These are phyloP conservation scores for Populus alba DNA, from an alignment of 345 rosid genomes.

Conservation along the genomic window DNA sequence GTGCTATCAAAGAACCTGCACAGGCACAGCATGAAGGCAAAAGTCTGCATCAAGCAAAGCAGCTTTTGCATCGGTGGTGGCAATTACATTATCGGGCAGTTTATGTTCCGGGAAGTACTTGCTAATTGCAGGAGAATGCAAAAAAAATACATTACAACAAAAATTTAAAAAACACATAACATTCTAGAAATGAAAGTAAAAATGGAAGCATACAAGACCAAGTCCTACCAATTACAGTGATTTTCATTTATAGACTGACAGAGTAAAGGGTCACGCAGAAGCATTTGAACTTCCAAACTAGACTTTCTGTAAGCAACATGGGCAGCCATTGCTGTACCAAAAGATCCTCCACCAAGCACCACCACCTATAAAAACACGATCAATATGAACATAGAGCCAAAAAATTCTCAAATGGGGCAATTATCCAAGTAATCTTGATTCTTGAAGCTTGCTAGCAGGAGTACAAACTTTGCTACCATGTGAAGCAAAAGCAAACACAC, in stretches of 20 bases:
- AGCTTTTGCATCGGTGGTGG: conserved; percentile 67
- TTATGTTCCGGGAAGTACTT: conserved; percentile 78
- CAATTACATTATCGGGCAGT: conserved; percentile 75
- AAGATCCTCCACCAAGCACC: conserved; percentile 96
- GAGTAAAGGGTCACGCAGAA: conserved; percentile 68
- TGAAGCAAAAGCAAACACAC: too few relatives aligned
- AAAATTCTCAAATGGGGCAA: neutral
- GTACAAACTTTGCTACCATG: too few relatives aligned
- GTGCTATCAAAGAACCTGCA: conserved; percentile 53
- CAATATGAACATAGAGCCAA: too few relatives aligned
- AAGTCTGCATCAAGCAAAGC: conserved; percentile 80
- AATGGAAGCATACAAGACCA: neutral
- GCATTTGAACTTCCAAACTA: conserved; percentile 70
- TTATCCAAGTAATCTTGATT: too few relatives aligned
- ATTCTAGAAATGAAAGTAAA: neutral
- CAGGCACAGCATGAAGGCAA: conserved; percentile 91
- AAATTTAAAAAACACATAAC: neutral
- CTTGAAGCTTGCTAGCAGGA: too few relatives aligned
- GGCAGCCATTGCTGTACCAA: conserved; percentile 95
- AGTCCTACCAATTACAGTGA: conserved; percentile 54
- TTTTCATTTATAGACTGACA: conserved; percentile 63
- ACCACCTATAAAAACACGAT: conserved; percentile 55
- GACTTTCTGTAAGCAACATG: conserved; percentile 74
- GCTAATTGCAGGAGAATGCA: conserved; percentile 31
- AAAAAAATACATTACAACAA: neutral